Base-by-base conservation (phyloP, 148 eudicot species). In the Chenopodium quinoa region DNA sequence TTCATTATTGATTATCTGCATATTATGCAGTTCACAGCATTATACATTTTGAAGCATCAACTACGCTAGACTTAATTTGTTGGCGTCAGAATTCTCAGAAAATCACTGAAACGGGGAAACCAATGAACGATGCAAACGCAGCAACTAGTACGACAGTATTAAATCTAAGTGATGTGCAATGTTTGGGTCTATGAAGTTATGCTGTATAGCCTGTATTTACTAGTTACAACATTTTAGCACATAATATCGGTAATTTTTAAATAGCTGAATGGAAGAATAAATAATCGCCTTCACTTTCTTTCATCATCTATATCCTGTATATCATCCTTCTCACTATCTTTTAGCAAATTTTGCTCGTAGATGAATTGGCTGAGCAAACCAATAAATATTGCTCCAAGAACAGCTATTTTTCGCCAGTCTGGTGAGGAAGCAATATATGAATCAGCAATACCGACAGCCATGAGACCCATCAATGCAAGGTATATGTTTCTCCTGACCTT, bases 281-380 rank as follows among this genome's bases (percentile, higher is more conserved):
- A 71, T 9, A 46, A 40, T 20, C 11, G 40, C 32, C 62, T 87
- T 80, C 89, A 94, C 80, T 85, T 69, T 76, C 78, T 83, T 48
- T 83, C 82, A 78, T 85, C 83, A 62, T 89, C 79, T 31, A 44
- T 81, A 75, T 88, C 84, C 44, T 82, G 81, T 14, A 71, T 67
- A 50, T 78, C 81, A 20, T 47, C 32, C 76, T 76, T 79, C 22
- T 85, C 86, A 46, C 83, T 87, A 76, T 86, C 85, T 73, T 91
- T 87, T 75, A 82, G 52, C 79, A 92, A 80, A n/a, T 78, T 92
- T 70, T 89, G 93, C 87, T 93, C 98, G 25, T 95, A 90, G 74
- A 88, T 72, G 82, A 93, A 78, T 87, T 91, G 98, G 25, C 88
- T 85, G 75, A 90, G 48, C 82, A 95, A 83, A 71, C 89, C 97